phyloP scores from a whole-genome alignment of 257 asterid species.

The Rhazya stricta region DNA sequence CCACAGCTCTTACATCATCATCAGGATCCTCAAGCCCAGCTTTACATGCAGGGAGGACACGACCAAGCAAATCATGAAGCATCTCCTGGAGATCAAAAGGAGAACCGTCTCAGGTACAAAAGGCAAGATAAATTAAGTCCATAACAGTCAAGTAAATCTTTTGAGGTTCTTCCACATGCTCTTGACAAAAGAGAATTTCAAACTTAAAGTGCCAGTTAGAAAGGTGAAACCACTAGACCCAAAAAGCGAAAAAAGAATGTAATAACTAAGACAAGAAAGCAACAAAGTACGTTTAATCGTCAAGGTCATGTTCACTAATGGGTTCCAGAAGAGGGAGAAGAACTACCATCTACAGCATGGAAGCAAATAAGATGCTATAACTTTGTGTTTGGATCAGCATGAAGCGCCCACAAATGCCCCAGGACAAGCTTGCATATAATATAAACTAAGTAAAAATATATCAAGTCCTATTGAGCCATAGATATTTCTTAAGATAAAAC shows the following conservation, averaged over 20 bases:
- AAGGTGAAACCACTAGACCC: neutral
- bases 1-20: constrained; percentile 99
- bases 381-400: neutral
- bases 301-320: neutral
- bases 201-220: neutral
- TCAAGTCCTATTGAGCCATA: neutral
- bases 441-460: neutral
- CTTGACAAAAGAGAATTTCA: neutral
- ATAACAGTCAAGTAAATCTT: neutral
- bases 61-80: constrained; percentile 71
- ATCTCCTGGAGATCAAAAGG: constrained; percentile 58
- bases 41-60: constrained; percentile 89
- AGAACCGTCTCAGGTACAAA: constrained; percentile 7
- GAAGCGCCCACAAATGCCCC: neutral
- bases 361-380: neutral
- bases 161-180: neutral
- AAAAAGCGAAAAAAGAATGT: neutral
- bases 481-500: neutral
- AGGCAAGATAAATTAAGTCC: constrained; percentile 4
- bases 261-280: neutral
- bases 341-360: neutral
- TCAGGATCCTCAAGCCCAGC: constrained; percentile 99
- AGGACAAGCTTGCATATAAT: neutral
- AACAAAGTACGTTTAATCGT: neutral
- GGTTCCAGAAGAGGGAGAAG: neutral